Evolutionary conservation across 495 filamentous ascomycete species (phyloP).

Genomic region (Talaromyces nanjingensis): DNA sequence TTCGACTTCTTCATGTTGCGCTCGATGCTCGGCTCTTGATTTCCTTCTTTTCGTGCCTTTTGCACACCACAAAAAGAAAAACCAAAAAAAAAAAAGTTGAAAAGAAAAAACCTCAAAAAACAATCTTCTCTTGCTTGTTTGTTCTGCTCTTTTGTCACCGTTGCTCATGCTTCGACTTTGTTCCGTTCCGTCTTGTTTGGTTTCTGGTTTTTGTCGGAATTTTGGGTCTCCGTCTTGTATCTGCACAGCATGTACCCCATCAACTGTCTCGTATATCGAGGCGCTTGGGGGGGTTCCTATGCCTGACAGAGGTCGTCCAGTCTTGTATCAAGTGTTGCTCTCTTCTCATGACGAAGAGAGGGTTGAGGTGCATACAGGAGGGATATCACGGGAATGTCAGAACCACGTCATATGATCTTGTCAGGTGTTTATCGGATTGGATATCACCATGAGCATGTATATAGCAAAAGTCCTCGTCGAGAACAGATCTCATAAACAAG

Average conservation of each 20-base stretch:
- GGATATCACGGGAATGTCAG: not conserved
- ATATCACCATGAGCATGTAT: not conserved
- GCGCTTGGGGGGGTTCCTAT: conserved; percentile 5
- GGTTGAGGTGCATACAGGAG: not conserved
- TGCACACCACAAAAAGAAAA: not conserved
- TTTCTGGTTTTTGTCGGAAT: not conserved
- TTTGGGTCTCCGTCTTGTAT: conserved; percentile 7
- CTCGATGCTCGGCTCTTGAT: not conserved
- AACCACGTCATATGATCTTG: not conserved
- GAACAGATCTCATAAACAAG: not conserved
- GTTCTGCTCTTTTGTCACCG: not conserved
- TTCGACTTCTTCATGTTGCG: not conserved
- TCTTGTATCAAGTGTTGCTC: not conserved
- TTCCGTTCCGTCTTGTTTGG: not conserved
- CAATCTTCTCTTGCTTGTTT: not conserved
- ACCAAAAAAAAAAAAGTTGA: not conserved
- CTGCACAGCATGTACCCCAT: conserved; percentile 8
- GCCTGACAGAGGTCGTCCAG: not conserved
- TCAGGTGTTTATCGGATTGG: not conserved
- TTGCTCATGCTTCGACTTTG: not conserved
- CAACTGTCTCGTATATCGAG: conserved; percentile 10
- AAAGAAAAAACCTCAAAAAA: not conserved
- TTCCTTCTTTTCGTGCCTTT: not conserved
- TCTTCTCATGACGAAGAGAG: not conserved
- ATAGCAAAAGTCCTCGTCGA: not conserved